These are phyloP conservation scores for Diddensiella santjacobensis DNA, from an alignment of 805 yeast genomes.

Conservation along the genomic window DNA sequence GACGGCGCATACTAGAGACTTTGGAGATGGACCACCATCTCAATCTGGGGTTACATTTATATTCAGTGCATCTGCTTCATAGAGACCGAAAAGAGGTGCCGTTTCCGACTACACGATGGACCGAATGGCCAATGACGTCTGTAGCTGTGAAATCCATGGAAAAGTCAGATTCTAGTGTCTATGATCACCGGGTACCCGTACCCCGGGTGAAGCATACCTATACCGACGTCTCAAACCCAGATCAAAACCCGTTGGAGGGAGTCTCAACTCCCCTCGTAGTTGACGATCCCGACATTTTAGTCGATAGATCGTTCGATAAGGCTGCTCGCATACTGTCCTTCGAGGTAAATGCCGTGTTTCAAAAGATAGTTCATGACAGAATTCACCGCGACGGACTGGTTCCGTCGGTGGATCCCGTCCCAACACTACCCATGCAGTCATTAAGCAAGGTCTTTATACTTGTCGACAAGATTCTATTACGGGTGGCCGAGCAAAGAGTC, in stretches of 20 bases:
- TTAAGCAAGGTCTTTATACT: conserved; percentile 4
- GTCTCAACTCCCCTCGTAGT: not conserved
- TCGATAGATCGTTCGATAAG: conserved; percentile 3
- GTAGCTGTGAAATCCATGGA: not conserved
- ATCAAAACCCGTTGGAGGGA: conserved; percentile 6
- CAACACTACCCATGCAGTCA: conserved; percentile 15
- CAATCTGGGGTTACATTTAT: conserved; percentile 64
- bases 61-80: conserved; percentile 47
- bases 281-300: conserved; percentile 3
- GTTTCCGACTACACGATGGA: conserved; percentile 44
- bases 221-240: conserved; percentile 15
- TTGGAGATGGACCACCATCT: conserved; percentile 26
- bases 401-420: conserved; percentile 13
- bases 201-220: conserved; percentile 16
- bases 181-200: conserved; percentile 17
- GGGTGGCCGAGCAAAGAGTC: not conserved
- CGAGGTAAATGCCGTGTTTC: conserved; percentile 26
- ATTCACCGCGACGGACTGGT: conserved; percentile 14
- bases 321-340: conserved; percentile 20
- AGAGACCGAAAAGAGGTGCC: conserved; percentile 32
- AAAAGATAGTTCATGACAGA: conserved; percentile 21
- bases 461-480: conserved; percentile 13
- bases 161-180: not conserved
- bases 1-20: conserved; percentile 8
- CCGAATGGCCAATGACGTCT: conserved; percentile 52